These are phyloP conservation scores for Stereocaulon alpinum DNA, from an alignment of 495 filamentous ascomycete genomes.

Conservation along the genomic window DNA sequence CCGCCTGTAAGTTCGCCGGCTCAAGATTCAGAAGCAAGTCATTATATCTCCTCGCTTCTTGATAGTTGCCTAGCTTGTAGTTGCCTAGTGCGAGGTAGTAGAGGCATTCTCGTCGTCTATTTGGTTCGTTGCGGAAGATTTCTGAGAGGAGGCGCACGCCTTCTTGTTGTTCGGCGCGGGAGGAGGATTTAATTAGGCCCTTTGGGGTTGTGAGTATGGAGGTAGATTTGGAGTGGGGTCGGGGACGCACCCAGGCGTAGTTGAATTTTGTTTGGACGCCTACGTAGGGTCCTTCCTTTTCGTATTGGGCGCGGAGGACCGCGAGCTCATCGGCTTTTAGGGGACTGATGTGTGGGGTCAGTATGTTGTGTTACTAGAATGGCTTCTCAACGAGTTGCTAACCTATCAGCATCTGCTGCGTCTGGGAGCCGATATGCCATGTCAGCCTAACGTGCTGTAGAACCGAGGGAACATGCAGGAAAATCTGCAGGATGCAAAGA, in stretches of 20 bases:
- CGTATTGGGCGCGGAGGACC: constrained; percentile 85
- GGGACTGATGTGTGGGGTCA: constrained; percentile 43
- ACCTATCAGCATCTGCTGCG: constrained; percentile 96
- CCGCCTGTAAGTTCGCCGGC: constrained; percentile 78
- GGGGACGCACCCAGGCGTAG: constrained; percentile 79
- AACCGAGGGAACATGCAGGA: not conserved
- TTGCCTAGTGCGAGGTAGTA: constrained; percentile 96
- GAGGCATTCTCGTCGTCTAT: constrained; percentile 90
- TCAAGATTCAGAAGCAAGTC: constrained; percentile 83
- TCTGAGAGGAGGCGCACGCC: constrained; percentile 90
- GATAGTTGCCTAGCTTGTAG: constrained; percentile 96
- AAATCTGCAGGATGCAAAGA: not conserved
- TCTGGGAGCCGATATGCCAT: constrained; percentile 42
- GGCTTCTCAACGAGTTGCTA: constrained; percentile 17
- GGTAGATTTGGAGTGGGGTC: not conserved
- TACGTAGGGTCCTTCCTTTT: constrained; percentile 92
- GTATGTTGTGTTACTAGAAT: not conserved
- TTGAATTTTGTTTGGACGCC: constrained; percentile 99
- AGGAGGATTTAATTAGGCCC: constrained; percentile 89
- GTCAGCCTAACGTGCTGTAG: constrained; percentile 10
- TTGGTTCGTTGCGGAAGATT: constrained; percentile 85
- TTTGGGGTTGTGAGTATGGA: constrained; percentile 28
- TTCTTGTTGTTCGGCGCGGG: constrained; percentile 80
- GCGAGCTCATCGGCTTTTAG: constrained; percentile 82
- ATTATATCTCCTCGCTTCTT: constrained; percentile 87